phyloP scores from a whole-genome alignment of 2,329 filamentous ascomycete genomes.

The Epichloe festucae region DNA sequence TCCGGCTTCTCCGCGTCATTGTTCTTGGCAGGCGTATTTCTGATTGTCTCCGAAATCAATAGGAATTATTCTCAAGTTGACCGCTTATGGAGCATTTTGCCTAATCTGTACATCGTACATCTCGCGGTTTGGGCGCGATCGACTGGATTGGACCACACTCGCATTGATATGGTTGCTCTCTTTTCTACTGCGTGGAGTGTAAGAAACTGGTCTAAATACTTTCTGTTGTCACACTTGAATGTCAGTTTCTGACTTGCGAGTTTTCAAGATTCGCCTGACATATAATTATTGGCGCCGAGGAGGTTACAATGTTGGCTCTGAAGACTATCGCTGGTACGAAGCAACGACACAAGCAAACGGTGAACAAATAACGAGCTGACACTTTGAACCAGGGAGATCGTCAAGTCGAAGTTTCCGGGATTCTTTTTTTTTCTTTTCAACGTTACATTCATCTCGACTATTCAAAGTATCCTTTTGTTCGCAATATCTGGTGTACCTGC shows the following conservation, averaged over 20 bases:
- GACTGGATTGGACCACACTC: slow-evolving; percentile 53
- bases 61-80: slow-evolving; percentile 96
- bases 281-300: slow-evolving; percentile 97
- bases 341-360: background rate
- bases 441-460: slow-evolving; percentile 73
- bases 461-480: slow-evolving; percentile 73
- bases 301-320: slow-evolving; percentile 75
- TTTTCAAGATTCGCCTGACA: slow-evolving; percentile 57
- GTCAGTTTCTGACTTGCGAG: background rate
- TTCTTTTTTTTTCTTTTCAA: slow-evolving; percentile 74
- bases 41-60: slow-evolving; percentile 72
- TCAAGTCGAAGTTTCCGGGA: slow-evolving; percentile 51
- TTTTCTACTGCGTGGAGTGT: slow-evolving; percentile 72
- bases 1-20: slow-evolving; percentile 61
- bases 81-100: slow-evolving; percentile 80
- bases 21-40: slow-evolving; percentile 55
- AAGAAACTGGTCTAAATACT: slow-evolving; percentile 19
- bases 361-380: background rate
- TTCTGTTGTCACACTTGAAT: background rate
- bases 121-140: slow-evolving; percentile 73
- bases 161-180: slow-evolving; percentile 59
- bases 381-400: slow-evolving; percentile 42
- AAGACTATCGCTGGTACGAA: slow-evolving; percentile 77
- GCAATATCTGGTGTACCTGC: slow-evolving; percentile 61
- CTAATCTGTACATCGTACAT: slow-evolving; percentile 75